Conservation (phyloP, 352 stramenopile genomes). For the Achlya hypogyna region DNA sequence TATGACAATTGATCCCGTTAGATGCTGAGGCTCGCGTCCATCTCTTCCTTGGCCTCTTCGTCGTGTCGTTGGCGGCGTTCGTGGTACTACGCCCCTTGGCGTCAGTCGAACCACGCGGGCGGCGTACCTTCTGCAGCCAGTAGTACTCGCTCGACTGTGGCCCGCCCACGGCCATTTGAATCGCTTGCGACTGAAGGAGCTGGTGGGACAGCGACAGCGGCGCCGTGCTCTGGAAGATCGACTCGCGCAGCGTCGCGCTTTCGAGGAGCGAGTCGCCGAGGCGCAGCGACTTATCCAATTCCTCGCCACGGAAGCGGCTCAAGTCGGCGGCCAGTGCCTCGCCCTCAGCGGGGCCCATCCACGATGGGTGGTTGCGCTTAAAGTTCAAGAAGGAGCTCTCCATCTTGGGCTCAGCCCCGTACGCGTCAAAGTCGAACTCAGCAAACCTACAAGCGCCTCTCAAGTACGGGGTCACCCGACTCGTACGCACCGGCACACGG, state of each 20-base stretch:
- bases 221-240: constrained; percentile 57
- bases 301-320: constrained; percentile 63
- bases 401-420: constrained; percentile 92
- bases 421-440: constrained; percentile 96
- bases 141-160: constrained; percentile 81
- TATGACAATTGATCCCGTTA: no score
- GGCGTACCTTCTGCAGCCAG: constrained; percentile 84
- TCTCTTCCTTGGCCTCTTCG: no score
- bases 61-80: no score
- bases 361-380: constrained; percentile 85
- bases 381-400: constrained; percentile 97
- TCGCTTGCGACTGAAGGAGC: constrained; percentile 79
- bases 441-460: constrained; percentile 33
- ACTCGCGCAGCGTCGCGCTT: constrained; percentile 8
- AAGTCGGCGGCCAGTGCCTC: constrained; percentile 62
- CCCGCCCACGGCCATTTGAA: constrained; percentile 55
- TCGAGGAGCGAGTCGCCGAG: constrained; percentile 44
- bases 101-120: no score
- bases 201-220: constrained; percentile 75
- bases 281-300: constrained; percentile 81
- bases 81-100: no score
- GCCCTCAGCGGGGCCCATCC: constrained; percentile 66
- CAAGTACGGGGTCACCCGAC: neutral
- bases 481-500: constrained; percentile 85
- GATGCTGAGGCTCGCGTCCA: no score